A percentile compares a stretch with the other conserved stretches of the same genome.
phyloP scores from a whole-genome alignment of 2,329 filamentous ascomycete genomes.

The Cladosporium velox region DNA sequence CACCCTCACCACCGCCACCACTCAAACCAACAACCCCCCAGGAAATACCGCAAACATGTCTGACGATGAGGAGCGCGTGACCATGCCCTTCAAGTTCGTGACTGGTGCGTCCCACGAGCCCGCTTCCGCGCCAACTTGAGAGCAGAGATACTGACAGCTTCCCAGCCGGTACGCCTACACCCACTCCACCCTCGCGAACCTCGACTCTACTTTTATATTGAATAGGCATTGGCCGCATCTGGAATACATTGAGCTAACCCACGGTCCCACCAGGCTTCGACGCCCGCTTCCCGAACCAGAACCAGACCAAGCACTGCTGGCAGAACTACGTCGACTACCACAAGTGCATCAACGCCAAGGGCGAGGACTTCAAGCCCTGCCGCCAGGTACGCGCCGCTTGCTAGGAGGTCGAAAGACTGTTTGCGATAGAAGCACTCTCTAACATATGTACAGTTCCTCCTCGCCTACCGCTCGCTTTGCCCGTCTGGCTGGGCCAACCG shows the following conservation, averaged over 20 bases:
- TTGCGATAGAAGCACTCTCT: conserved; percentile 1
- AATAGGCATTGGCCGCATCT: conserved; percentile 2
- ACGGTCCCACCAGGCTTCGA: conserved; percentile 73
- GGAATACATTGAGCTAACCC: conserved; percentile 8
- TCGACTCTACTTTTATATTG: no score
- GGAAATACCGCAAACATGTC: conserved; percentile 71
- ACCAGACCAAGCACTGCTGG: conserved; percentile 99
- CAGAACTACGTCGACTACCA: conserved; percentile 99
- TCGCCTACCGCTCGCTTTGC: conserved; percentile 96
- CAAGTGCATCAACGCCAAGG: conserved; percentile 98
- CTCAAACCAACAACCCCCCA: conserved; percentile 20
- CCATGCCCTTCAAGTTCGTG: conserved; percentile 99
- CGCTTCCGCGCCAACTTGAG: conserved; percentile 37
- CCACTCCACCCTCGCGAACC: not conserved
- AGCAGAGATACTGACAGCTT: conserved; percentile 30
- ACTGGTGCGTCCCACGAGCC: conserved; percentile 69
- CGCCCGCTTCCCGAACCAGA: conserved; percentile 97
- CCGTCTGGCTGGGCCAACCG: conserved; percentile 89
- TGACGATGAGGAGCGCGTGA: conserved; percentile 84
- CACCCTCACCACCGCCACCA: conserved; percentile 20
- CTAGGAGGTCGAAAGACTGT: not conserved
- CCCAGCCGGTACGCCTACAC: conserved; percentile 38
- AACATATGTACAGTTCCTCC: conserved; percentile 70
- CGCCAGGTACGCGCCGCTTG: conserved; percentile 68
- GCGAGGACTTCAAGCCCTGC: conserved; percentile 97